Percentiles rank a stretch among this genome's conserved stretches.
These are phyloP conservation scores for Sarocladium oryzae DNA, from an alignment of 2,329 filamentous ascomycete species.

Conservation along the genomic window DNA sequence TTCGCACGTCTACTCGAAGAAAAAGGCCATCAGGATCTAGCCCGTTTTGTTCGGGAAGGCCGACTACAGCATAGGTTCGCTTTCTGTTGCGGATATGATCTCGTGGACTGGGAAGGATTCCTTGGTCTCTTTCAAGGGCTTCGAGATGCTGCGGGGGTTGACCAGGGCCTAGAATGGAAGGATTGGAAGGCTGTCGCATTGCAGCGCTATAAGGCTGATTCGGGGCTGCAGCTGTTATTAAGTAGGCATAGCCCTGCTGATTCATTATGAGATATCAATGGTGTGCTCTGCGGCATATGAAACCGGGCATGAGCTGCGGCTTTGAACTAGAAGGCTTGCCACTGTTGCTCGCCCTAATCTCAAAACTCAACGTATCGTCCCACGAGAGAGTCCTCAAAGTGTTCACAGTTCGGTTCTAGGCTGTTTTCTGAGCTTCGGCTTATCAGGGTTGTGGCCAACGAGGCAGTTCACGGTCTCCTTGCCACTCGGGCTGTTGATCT, in stretches of 20 bases:
- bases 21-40: conserved; percentile 29
- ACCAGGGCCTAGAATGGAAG: conserved; percentile 29
- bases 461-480: conserved; percentile 28
- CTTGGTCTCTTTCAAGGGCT: conserved; percentile 34
- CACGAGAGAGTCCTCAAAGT: too few species aligned
- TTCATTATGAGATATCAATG: too few species aligned
- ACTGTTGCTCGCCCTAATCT: too few species aligned
- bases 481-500: conserved; percentile 25
- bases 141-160: conserved; percentile 25
- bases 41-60: conserved; percentile 28
- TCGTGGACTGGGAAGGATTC: conserved; percentile 35
- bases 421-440: conserved; percentile 11
- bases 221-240: conserved; percentile 11
- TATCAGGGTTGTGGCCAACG: conserved; percentile 22
- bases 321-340: too few species aligned
- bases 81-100: conserved; percentile 36
- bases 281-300: too few species aligned
- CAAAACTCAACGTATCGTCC: too few species aligned
- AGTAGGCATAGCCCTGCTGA: too few species aligned
- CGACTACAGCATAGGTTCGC: conserved; percentile 30
- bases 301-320: too few species aligned
- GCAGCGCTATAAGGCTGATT: conserved; percentile 25
- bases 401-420: background rate
- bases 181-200: conserved; percentile 30
- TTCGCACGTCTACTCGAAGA: conserved; percentile 26